Evolutionary conservation across 768 basidiomycete genomes (phyloP).

Genomic region (Tricholoma terreum): DNA sequence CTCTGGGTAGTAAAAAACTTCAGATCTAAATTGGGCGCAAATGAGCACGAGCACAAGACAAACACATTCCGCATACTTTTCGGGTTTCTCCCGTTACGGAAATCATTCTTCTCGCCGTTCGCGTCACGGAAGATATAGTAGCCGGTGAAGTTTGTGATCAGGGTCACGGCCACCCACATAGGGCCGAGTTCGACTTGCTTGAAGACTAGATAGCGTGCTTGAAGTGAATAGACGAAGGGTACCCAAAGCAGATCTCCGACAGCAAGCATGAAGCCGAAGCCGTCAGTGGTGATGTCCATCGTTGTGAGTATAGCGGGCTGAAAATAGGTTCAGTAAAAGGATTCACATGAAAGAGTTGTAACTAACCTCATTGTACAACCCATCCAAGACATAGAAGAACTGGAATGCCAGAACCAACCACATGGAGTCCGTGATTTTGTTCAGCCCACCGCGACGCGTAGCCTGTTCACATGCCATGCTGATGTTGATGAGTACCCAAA

Average conservation of each 20-base stretch:
- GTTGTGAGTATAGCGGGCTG: conserved; percentile 88
- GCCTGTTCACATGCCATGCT: conserved; percentile 92
- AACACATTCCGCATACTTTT: conserved; percentile 58
- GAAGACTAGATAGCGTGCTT: conserved; percentile 95
- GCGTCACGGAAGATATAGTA: conserved; percentile 89
- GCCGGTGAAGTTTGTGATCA: conserved; percentile 66
- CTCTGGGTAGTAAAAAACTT: conserved; percentile 51
- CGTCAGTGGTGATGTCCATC: conserved; percentile 98
- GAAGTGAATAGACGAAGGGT: conserved; percentile 90
- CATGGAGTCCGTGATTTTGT: conserved; percentile 83
- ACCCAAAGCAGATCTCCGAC: conserved; percentile 93
- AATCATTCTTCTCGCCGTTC: conserved; percentile 95
- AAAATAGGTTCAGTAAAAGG: neutral
- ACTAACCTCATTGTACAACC: conserved; percentile 83
- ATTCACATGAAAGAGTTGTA: neutral
- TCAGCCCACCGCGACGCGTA: conserved; percentile 66
- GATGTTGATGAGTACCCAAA: conserved; percentile 89
- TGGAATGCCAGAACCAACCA: conserved; percentile 87
- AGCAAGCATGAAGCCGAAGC: conserved; percentile 97
- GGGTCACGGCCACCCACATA: conserved; percentile 50
- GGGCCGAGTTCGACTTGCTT: conserved; percentile 75
- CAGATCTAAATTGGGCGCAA: conserved; percentile 10
- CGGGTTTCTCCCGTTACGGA: conserved; percentile 89
- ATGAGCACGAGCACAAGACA: neutral
- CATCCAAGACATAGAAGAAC: conserved; percentile 81